These are phyloP conservation scores for Cardamine resedifolia DNA, from an alignment of 345 rosid genomes.

Conservation along the genomic window DNA sequence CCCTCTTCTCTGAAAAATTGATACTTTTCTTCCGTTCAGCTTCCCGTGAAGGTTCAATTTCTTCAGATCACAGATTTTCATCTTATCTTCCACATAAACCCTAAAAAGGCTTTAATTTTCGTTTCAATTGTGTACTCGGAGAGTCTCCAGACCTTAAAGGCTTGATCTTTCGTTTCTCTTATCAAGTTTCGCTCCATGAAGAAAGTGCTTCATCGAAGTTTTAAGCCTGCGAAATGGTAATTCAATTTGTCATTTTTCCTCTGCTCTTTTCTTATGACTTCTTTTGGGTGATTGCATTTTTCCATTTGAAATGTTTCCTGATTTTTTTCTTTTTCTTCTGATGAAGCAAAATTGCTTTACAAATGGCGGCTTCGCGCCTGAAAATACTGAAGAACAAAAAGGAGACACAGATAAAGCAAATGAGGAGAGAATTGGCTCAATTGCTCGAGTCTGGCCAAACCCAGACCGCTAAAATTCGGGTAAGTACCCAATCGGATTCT, in stretches of 20 bases:
- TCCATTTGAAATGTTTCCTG: neutral
- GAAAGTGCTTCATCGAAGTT: slow-evolving; percentile 72
- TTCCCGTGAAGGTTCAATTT: slow-evolving; percentile 6
- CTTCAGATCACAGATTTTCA: slow-evolving; percentile 14
- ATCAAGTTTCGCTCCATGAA: slow-evolving; percentile 5
- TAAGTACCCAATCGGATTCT: slow-evolving; percentile 18
- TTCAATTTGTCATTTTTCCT: neutral
- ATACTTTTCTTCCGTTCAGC: slow-evolving; percentile 26
- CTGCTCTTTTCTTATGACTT: neutral
- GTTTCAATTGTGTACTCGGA: neutral
- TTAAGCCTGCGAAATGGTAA: slow-evolving; percentile 87
- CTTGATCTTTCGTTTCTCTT: slow-evolving; percentile 1
- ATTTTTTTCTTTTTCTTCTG: neutral
- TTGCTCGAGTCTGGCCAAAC: slow-evolving; percentile 82
- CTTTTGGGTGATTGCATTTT: neutral
- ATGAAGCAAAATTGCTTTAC: slow-evolving; percentile 76
- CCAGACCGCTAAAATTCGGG: slow-evolving; percentile 83
- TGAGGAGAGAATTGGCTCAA: slow-evolving; percentile 75
- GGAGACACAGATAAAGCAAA: slow-evolving; percentile 60
- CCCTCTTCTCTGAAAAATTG: neutral
- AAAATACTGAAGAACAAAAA: slow-evolving; percentile 77
- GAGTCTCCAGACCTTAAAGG: neutral
- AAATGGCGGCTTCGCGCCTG: slow-evolving; percentile 70
- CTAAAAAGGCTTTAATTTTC: neutral
- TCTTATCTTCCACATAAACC: neutral